Conservation (phyloP, 495 filamentous ascomycete species). For the Umbilicaria muhlenbergii region DNA sequence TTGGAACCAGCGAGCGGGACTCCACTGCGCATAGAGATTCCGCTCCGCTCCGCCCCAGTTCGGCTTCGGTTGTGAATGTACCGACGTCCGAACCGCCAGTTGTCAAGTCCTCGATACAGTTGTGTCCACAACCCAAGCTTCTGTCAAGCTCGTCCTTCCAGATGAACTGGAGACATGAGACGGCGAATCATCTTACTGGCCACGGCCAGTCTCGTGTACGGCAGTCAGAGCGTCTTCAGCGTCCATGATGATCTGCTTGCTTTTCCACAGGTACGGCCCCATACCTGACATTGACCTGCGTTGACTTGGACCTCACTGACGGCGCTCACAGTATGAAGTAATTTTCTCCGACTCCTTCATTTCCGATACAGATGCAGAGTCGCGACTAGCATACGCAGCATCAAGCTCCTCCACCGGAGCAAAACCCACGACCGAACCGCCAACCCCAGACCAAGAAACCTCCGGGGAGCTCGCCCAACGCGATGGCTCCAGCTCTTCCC, state of each 20-base stretch:
- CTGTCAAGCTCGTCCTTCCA: background rate
- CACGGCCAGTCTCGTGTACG: conserved; percentile 25
- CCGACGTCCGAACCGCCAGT: too few relatives aligned
- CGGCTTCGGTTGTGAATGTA: too few relatives aligned
- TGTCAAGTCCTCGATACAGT: too few relatives aligned
- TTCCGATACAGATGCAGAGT: conserved; percentile 51
- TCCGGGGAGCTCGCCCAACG: background rate
- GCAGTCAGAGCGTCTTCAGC: conserved; percentile 48
- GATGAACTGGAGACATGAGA: conserved; percentile 8
- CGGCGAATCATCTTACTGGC: conserved; percentile 16
- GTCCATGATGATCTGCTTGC: conserved; percentile 86
- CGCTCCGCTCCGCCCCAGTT: too few relatives aligned
- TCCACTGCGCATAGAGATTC: too few relatives aligned
- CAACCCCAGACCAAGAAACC: conserved; percentile 13
- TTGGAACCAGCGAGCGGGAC: too few relatives aligned
- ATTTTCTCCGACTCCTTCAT: conserved; percentile 62
- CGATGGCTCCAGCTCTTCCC: conserved; percentile 3
- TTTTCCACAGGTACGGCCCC: conserved; percentile 61
- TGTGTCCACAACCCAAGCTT: too few relatives aligned
- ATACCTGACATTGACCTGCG: background rate
- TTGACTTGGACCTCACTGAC: conserved; percentile 7
- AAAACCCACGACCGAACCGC: conserved; percentile 18
- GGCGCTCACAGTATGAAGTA: conserved; percentile 55
- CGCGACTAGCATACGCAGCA: conserved; percentile 24
- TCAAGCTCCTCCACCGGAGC: conserved; percentile 19